These are phyloP conservation scores for Erodium moschatum DNA, from an alignment of 441 rosid species.

Conservation along the genomic window DNA sequence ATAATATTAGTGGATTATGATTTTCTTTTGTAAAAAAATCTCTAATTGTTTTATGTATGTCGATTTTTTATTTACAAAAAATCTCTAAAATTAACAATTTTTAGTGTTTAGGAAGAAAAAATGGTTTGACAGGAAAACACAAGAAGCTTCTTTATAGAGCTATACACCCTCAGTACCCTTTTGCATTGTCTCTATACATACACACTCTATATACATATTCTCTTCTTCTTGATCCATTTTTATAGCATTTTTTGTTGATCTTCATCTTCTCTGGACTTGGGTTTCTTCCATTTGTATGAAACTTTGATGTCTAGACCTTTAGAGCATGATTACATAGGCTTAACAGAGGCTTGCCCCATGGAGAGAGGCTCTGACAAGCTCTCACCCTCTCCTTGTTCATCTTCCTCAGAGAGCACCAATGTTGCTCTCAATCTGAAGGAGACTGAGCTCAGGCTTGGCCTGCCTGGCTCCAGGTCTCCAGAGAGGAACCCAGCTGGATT, in stretches of 20 bases:
- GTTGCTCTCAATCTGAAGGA: slow-evolving; percentile 32
- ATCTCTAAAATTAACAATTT: too few species aligned
- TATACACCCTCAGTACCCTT: slow-evolving; percentile 7
- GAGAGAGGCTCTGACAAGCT: not conserved
- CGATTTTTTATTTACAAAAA: too few species aligned
- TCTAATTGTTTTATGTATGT: too few species aligned
- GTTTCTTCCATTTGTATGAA: slow-evolving; percentile 8
- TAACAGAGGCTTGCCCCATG: not conserved
- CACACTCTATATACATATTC: not conserved
- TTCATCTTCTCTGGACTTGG: not conserved
- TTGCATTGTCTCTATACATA: not conserved
- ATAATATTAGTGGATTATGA: too few species aligned
- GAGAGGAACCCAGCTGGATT: slow-evolving; percentile 28
- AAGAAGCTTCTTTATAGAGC: not conserved
- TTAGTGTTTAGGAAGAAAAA: too few species aligned
- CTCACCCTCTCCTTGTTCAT: not conserved
- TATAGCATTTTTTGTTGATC: not conserved
- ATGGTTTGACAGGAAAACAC: not conserved
- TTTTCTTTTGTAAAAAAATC: too few species aligned
- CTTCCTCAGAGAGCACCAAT: slow-evolving; percentile 1
- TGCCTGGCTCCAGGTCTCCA: slow-evolving; percentile 49
- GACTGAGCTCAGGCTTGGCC: slow-evolving; percentile 61
- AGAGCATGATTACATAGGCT: slow-evolving; percentile 66
- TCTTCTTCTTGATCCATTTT: not conserved
- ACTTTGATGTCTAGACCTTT: slow-evolving; percentile 45